phyloP scores from a whole-genome alignment of 192 early-diverging fungal species.

The Backusella westeae region DNA sequence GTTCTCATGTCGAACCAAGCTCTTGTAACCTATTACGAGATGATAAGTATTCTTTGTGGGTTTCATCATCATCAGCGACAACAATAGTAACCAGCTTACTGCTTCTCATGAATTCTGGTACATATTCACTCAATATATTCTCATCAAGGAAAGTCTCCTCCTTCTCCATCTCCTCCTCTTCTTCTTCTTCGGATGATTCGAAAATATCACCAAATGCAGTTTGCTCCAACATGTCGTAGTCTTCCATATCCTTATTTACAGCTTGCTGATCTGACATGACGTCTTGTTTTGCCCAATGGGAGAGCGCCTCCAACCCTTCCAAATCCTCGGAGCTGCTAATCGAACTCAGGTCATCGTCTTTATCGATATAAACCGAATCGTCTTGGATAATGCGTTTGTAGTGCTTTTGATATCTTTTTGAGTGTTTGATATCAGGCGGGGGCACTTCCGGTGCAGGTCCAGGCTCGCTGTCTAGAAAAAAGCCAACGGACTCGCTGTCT shows the following conservation, averaged over 20 bases:
- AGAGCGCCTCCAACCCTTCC: neutral
- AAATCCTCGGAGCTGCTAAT: slow-evolving; percentile 8
- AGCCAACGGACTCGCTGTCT: neutral
- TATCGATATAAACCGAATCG: slow-evolving; percentile 1
- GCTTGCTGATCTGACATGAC: neutral
- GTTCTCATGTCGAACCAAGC: neutral
- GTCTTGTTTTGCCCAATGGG: neutral
- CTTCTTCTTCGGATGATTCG: neutral
- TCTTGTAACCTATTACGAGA: neutral
- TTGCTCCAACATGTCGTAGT: neutral
- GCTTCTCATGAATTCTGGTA: neutral
- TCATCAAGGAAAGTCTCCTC: neutral
- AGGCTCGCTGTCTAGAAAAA: neutral
- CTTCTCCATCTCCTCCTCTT: neutral
- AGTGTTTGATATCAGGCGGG: neutral
- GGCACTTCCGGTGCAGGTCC: neutral
- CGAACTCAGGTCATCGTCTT: neutral
- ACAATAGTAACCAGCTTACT: neutral
- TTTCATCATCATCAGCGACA: neutral
- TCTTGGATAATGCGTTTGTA: slow-evolving; percentile 2
- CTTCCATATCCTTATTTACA: neutral
- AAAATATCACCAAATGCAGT: neutral
- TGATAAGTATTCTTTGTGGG: no score
- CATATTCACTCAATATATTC: neutral
- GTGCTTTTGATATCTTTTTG: neutral